Conservation (phyloP, 768 basidiomycete species). For the Phaeotremella skinneri region DNA sequence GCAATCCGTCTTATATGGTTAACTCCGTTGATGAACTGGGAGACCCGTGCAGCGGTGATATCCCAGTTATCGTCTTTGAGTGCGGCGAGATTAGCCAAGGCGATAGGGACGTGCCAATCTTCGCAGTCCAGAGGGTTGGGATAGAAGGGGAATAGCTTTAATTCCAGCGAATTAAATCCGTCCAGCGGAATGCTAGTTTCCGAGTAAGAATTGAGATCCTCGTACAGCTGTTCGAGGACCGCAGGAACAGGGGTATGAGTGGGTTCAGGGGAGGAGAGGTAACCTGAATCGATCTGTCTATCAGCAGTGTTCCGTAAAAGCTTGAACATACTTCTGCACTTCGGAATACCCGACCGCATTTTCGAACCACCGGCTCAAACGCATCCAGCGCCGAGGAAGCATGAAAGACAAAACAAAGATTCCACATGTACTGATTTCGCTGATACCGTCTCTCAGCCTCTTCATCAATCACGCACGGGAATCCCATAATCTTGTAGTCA, state of each 20-base stretch:
- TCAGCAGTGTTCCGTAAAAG: neutral
- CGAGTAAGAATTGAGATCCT: conserved; percentile 94
- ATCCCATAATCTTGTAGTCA: conserved; percentile 82
- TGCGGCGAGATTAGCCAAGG: conserved; percentile 76
- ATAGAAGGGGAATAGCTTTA: conserved; percentile 95
- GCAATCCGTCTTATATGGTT: conserved; percentile 91
- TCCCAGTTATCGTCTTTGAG: conserved; percentile 93
- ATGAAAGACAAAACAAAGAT: conserved; percentile 94
- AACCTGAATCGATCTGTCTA: conserved; percentile 76
- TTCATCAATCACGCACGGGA: conserved; percentile 68
- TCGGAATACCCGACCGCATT: conserved; percentile 83
- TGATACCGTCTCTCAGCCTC: conserved; percentile 62
- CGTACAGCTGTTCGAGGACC: conserved; percentile 92
- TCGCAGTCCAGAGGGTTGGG: conserved; percentile 81
- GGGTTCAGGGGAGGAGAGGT: conserved; percentile 72
- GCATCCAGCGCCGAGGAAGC: conserved; percentile 86
- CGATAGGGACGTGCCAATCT: conserved; percentile 94
- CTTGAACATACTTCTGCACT: conserved; percentile 72
- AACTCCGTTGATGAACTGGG: conserved; percentile 79
- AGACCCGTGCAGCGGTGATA: conserved; percentile 81
- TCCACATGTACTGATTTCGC: conserved; percentile 87
- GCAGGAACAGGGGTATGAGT: conserved; percentile 65
- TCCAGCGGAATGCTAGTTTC: conserved; percentile 89
- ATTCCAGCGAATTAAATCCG: conserved; percentile 86
- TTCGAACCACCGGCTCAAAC: conserved; percentile 92